Conservation (phyloP, 805 yeast species). For the Saturnispora dispora region DNA sequence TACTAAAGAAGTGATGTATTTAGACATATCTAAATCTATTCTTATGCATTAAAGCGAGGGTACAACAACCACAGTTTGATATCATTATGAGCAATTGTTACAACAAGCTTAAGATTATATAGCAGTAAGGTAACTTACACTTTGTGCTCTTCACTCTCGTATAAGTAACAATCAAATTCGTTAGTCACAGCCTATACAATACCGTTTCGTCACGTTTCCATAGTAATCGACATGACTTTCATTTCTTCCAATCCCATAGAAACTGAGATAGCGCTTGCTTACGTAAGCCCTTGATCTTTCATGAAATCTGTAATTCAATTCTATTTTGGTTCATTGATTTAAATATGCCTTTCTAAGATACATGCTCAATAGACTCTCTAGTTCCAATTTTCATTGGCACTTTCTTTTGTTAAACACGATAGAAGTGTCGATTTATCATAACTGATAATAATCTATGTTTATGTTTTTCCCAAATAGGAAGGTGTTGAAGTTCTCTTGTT, state of each 20-base stretch:
- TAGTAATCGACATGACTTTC: background rate
- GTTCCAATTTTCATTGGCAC: background rate
- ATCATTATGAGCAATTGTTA: too few species aligned
- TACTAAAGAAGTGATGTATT: background rate
- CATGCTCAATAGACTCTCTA: background rate
- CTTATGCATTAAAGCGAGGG: background rate
- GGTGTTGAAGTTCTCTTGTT: background rate
- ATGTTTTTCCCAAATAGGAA: slow-evolving; percentile 2
- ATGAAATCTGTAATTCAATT: background rate
- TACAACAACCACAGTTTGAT: background rate
- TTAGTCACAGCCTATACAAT: background rate
- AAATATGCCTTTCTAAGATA: background rate
- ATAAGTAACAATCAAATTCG: background rate
- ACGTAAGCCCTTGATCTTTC: background rate
- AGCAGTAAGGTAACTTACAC: background rate
- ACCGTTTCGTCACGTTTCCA: slow-evolving; percentile 1
- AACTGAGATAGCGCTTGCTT: background rate
- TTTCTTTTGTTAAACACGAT: background rate
- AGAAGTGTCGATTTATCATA: background rate
- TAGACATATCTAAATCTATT: background rate
- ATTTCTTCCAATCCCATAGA: background rate
- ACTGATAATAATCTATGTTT: background rate
- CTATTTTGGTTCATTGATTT: background rate
- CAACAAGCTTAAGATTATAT: too few species aligned
- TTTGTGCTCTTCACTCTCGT: background rate